Conservation (phyloP, 805 yeast genomes). For the Candida nitratophila region DNA sequence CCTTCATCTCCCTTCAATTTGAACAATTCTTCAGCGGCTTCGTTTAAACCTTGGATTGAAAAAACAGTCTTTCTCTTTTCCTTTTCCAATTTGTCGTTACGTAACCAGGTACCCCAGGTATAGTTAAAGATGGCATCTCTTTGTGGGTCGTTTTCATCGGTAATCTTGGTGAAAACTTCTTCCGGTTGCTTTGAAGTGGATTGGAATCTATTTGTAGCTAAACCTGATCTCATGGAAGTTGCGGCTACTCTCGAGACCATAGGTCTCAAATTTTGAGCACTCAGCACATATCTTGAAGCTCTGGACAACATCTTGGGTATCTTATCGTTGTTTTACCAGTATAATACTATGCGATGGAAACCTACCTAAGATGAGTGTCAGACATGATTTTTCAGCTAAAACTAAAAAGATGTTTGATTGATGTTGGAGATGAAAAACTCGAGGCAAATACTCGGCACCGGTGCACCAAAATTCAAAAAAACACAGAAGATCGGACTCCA, state of each 20-base stretch:
- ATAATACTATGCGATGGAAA: no score
- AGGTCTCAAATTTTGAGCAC: not conserved
- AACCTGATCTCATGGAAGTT: not conserved
- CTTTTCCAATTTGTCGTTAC: slow-evolving; percentile 68
- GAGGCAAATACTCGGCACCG: not conserved
- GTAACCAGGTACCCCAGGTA: slow-evolving; percentile 94
- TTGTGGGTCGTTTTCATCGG: slow-evolving; percentile 58
- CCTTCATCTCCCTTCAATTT: slow-evolving; percentile 27
- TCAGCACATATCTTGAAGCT: not conserved
- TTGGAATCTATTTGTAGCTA: not conserved
- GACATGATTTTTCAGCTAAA: no score
- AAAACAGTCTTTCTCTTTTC: slow-evolving; percentile 72
- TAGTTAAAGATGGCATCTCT: slow-evolving; percentile 75
- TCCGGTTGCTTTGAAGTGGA: slow-evolving; percentile 5
- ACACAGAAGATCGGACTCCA: no score
- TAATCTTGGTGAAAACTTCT: slow-evolving; percentile 45
- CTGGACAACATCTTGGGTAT: not conserved
- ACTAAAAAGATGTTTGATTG: no score
- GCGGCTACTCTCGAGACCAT: not conserved
- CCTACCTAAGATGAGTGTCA: no score
- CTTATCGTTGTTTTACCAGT: not conserved
- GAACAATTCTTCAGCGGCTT: slow-evolving; percentile 39
- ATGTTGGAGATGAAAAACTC: not conserved
- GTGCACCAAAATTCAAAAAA: no score
- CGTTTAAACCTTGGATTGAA: slow-evolving; percentile 69